Conservation (phyloP, 768 basidiomycete genomes). For the Termitomyces sp. region DNA sequence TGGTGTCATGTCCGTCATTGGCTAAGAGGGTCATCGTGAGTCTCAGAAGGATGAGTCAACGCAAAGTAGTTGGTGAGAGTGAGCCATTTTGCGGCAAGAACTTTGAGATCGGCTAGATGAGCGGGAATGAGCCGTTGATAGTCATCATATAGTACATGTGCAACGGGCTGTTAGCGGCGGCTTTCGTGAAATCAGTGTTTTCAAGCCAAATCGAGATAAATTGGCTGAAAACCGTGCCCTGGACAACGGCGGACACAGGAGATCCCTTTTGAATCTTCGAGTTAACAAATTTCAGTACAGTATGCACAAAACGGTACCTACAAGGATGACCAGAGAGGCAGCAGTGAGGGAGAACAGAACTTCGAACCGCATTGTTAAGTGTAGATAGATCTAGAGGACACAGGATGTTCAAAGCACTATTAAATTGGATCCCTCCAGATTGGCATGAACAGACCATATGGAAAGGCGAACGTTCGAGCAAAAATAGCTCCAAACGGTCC, state of each 20-base stretch:
- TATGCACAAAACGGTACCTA: background rate
- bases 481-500: background rate
- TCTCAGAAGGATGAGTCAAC: conserved; percentile 54
- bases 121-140: background rate
- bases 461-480: background rate
- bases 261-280: background rate
- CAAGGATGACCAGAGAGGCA: background rate
- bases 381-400: background rate
- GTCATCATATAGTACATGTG: too few relatives aligned
- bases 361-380: background rate
- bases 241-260: conserved; percentile 5
- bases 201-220: conserved; percentile 52
- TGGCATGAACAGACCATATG: background rate
- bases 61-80: conserved; percentile 41
- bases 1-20: conserved; percentile 63
- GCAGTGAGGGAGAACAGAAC: background rate
- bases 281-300: background rate
- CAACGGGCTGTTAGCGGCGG: conserved; percentile 20
- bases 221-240: conserved; percentile 26
- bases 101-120: conserved; percentile 22
- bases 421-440: background rate
- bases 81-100: conserved; percentile 48
- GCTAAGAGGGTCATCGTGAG: conserved; percentile 15
- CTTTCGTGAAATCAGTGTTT: conserved; percentile 48
- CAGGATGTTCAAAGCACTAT: background rate